Evolutionary conservation across 331 rosid genomes (phyloP), one percentile per base, ranked within the genome.

Genomic region (Dryas integrifolia): DNA sequence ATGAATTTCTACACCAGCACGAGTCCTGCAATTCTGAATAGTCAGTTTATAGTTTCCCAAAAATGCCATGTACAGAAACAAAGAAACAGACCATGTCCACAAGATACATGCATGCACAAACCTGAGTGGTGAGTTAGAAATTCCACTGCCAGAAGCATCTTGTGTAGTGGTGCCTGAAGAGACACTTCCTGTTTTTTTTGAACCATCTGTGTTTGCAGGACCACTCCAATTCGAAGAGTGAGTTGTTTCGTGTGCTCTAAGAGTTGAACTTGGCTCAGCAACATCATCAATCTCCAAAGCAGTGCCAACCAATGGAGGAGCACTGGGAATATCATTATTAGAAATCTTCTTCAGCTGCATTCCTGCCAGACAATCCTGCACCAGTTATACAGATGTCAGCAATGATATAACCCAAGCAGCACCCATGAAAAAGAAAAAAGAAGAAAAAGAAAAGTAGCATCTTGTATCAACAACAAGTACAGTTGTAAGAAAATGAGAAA

Each of bases 281-380:
- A 43, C 40, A 59, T 39, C 58, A 11, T 69, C 47, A 35, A 49
- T 58, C 52, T 64, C 56, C 11, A 18, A 14, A 51, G 14, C 58
- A 55, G 62, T 58, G 40, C 61, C 72, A 70, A 24, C 38, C 11
- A 82, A 58, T 44, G 72, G 78, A 52, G 81, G 83, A 45, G 78
- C 73, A 72, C 74, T 79, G 43, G 77, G 73, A 41, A 50, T 43
- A 30, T 30, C 35, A 30, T 56, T 39, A 58, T 15, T 6, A 41
- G 24, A 5, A 69, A 18, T 40, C 1, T 24, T 73, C 44, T 6
- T 67, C 26, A 35, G 21, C 57, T 14, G 45, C 16, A 38, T 21
- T 52, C 68, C 44, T 43, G 9, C 24, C 50, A 9, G 35, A 5
- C 15, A n/a, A 44, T 65, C 41, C 73, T 46, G 79, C 63, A 66